These are phyloP conservation scores for Tremella fuciformis DNA, from an alignment of 768 basidiomycete species.

Conservation along the genomic window DNA sequence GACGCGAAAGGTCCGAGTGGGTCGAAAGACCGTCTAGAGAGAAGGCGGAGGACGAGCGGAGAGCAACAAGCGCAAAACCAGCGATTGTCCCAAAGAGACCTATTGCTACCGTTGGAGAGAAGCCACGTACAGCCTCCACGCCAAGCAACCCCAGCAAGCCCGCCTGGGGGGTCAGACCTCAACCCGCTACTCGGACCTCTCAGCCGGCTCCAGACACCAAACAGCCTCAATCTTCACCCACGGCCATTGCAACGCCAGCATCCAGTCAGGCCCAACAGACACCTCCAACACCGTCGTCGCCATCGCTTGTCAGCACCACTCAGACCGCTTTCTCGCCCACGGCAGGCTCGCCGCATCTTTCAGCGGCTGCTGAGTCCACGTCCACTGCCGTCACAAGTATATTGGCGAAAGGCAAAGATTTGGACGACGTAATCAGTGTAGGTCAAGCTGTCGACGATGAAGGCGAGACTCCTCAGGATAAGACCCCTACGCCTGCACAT, in stretches of 20 bases:
- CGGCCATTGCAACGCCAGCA: background rate
- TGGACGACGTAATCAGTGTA: conserved; percentile 31
- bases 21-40: conserved; percentile 15
- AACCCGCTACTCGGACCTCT: background rate
- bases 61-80: conserved; percentile 8
- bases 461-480: background rate
- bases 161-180: conserved; percentile 11
- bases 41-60: conserved; percentile 4
- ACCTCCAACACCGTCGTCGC: conserved; percentile 8
- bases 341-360: conserved; percentile 6
- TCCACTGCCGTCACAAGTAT: conserved; percentile 7
- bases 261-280: background rate
- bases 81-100: conserved; percentile 13
- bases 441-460: conserved; percentile 12
- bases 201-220: background rate
- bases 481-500: background rate
- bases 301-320: conserved; percentile 11
- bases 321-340: conserved; percentile 6
- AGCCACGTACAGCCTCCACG: background rate
- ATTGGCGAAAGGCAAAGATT: background rate
- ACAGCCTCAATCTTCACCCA: background rate
- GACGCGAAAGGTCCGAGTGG: conserved; percentile 21
- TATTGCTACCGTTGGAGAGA: conserved; percentile 9
- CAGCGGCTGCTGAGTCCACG: conserved; percentile 4
- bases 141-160: conserved; percentile 1